A percentile compares a stretch with the other conserved stretches of the same genome.
phyloP scores from a whole-genome alignment of 2,329 filamentous ascomycete species.

The Pyrenochaeta sp. region DNA sequence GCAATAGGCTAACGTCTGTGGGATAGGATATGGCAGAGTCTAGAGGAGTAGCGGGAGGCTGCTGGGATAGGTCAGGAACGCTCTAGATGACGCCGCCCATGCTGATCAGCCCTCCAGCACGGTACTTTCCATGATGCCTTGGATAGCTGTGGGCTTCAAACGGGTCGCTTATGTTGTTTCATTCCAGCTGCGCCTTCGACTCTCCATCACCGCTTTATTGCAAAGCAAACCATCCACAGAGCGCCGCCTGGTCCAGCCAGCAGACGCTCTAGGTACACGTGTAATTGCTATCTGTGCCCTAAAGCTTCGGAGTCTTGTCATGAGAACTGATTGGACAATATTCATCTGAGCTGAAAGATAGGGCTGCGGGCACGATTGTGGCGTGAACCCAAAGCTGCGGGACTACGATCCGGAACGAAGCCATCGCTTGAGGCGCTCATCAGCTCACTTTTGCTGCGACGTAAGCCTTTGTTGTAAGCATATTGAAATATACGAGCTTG shows the following conservation, averaged over 20 bases:
- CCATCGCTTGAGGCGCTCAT: background rate
- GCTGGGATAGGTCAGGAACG: background rate
- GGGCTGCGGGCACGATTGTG: constrained; percentile 16
- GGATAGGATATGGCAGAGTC: background rate
- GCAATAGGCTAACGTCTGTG: constrained; percentile 3
- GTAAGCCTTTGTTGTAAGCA: no score
- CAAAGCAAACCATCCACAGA: background rate
- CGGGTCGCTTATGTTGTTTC: background rate
- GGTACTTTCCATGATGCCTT: no score
- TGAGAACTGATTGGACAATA: constrained; percentile 9
- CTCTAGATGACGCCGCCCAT: background rate
- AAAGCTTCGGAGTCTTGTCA: background rate
- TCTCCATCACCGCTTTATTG: background rate
- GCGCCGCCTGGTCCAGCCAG: no score
- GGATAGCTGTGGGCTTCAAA: background rate
- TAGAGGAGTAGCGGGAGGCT: background rate
- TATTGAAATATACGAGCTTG: no score
- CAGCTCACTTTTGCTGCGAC: no score
- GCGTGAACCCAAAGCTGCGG: constrained; percentile 10
- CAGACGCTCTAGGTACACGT: constrained; percentile 13
- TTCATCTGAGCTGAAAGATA: constrained; percentile 7
- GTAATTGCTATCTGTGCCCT: background rate
- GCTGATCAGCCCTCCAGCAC: background rate
- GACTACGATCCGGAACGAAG: background rate
- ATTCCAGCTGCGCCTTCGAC: constrained; percentile 2